Base-by-base conservation (phyloP, 2,329 filamentous ascomycete genomes). In the Fusarium scirpi region DNA sequence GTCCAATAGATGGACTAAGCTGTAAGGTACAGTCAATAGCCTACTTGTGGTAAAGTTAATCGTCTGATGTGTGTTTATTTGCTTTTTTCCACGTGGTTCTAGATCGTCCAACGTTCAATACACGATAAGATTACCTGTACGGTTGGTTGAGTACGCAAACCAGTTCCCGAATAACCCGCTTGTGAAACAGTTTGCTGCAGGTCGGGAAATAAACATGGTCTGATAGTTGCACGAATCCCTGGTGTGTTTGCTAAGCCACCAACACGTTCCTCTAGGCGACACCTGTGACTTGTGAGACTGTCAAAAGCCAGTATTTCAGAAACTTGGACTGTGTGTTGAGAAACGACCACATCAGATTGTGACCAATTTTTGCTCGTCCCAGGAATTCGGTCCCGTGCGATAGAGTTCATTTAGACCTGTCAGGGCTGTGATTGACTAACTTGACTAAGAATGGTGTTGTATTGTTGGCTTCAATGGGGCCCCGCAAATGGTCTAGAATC, bases 401-500 rank as follows among this genome's bases (percentile, higher is more conserved):
- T 22, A 62, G 22, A 45, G 40, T 40, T 53, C 43, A 18, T 30
- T 27, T 34, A 11, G 20, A 29, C 16, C 24, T 44, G 46, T 6
- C 25, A 46, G 18, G 43, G n/a, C 29, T 24, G n/a, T 15, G 11
- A 57, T 46, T 52, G 5, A 27, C 60, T 20, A 53, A 40, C 48
- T 34, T 16, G 9, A 34, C 18, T 18, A 2, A 18, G 48, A 8
- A 27, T 27, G 24, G 20, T 40, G 12, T 16, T 25, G 22, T 9
- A 2, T 20, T 20, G 38, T 38, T 61, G 44, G 38, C 12, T 22
- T 27, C 29, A 22, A 55, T 11, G 27, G 24, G n/a, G 41, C 67
- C 67, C 67, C 67, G 67, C 67, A 71, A 71, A 68, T 44, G 53
- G 63, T 71, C 67, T 71, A 71, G 67, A 57, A 47, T 40, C 6